Evolutionary conservation across 139 green algal genomes (phyloP).

Genomic region (Closterium sp.): DNA sequence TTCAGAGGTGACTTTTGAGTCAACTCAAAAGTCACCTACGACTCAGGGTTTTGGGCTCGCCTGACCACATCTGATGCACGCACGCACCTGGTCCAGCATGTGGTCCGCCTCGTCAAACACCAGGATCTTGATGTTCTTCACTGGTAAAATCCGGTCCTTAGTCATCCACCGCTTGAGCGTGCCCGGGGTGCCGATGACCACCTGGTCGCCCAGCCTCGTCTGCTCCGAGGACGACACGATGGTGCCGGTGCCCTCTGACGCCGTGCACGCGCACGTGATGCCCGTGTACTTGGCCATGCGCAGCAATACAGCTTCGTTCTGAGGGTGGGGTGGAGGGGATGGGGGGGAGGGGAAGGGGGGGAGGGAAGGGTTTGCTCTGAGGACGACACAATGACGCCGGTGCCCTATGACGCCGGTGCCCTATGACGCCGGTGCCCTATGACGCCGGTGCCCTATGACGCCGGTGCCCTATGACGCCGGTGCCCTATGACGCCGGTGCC

Average conservation of each 20-base stretch:
- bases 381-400: too few species aligned
- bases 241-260: constrained; percentile 1
- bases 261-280: constrained; percentile 57
- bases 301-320: constrained; percentile 86
- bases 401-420: too few species aligned
- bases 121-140: constrained; percentile 76
- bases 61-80: too few species aligned
- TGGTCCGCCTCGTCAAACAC: constrained; percentile 99
- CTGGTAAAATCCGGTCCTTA: constrained; percentile 66
- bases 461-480: too few species aligned
- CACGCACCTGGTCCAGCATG: constrained; percentile 79
- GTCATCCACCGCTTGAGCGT: constrained; percentile 86
- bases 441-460: too few species aligned
- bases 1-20: too few species aligned
- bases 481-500: too few species aligned
- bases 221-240: neutral
- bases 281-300: constrained; percentile 83
- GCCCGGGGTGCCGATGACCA: constrained; percentile 94
- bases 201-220: constrained; percentile 42
- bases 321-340: neutral
- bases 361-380: neutral
- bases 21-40: too few species aligned
- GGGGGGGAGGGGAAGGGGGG: neutral
- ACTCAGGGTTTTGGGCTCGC: too few species aligned
- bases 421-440: too few species aligned